These are phyloP conservation scores for Cystobasidiaceae sp. DNA, from an alignment of 1,284 basidiomycete species.

Conservation along the genomic window DNA sequence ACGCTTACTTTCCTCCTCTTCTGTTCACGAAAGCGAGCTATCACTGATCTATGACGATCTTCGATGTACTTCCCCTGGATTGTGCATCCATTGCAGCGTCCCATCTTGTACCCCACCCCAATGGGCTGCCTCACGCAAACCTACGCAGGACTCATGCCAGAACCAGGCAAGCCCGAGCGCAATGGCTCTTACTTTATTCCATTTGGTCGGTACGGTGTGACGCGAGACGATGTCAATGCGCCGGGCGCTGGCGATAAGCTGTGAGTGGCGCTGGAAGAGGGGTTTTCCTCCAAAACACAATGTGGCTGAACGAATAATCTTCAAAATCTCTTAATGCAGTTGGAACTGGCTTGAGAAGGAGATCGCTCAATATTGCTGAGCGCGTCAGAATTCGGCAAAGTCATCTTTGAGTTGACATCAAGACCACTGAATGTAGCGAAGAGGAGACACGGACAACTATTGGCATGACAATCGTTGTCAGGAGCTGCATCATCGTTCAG, in stretches of 20 bases:
- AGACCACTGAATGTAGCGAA: too few relatives aligned
- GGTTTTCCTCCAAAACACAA: not conserved
- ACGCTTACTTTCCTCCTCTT: too few relatives aligned
- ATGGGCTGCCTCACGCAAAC: conserved; percentile 12
- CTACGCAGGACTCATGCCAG: conserved; percentile 15
- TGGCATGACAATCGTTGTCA: too few relatives aligned
- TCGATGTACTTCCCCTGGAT: too few relatives aligned
- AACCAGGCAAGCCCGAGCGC: not conserved
- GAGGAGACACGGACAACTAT: too few relatives aligned
- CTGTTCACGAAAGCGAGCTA: too few relatives aligned
- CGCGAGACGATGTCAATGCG: not conserved
- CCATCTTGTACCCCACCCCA: not conserved
- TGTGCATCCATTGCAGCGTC: too few relatives aligned
- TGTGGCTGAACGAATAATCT: not conserved
- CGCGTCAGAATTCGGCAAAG: too few relatives aligned
- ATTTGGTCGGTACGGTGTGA: not conserved
- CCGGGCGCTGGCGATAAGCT: not conserved
- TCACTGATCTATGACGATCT: not conserved
- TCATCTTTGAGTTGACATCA: too few relatives aligned
- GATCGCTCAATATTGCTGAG: not conserved
- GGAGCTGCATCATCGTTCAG: too few relatives aligned
- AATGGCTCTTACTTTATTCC: conserved; percentile 21
- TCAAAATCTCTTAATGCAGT: not conserved
- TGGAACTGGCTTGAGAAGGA: conserved; percentile 14
- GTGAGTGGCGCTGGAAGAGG: too few relatives aligned